Evolutionary conservation across 2,329 filamentous ascomycete species (phyloP).

Genomic region (Exophiala mesophila): DNA sequence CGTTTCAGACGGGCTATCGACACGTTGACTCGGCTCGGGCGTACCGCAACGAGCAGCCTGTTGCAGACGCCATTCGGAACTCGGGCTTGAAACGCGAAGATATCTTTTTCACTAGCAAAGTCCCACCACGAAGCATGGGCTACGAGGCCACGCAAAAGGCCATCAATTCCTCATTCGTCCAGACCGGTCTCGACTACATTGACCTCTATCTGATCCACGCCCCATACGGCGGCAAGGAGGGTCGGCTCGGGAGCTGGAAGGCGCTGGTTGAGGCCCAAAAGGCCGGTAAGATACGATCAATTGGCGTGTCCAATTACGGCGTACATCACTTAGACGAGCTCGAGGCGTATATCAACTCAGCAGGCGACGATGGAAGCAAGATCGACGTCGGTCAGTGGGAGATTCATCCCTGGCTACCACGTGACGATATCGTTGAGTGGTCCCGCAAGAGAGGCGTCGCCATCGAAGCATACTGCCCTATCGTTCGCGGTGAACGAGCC

Average conservation of each 20-base stretch:
- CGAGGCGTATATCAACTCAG: conserved; percentile 52
- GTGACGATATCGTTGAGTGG: conserved; percentile 77
- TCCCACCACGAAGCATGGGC: conserved; percentile 47
- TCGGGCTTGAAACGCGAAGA: conserved; percentile 50
- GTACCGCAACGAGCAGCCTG: conserved; percentile 56
- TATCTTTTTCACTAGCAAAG: conserved; percentile 61
- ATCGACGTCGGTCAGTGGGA: conserved; percentile 85
- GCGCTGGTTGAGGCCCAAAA: conserved; percentile 51
- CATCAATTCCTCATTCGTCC: conserved; percentile 22
- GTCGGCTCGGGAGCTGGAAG: conserved; percentile 48
- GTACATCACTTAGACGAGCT: conserved; percentile 53
- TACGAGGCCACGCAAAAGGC: conserved; percentile 59
- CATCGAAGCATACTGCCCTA: conserved; percentile 52
- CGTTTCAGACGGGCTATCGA: conserved; percentile 52
- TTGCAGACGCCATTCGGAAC: conserved; percentile 48
- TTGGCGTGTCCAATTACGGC: conserved; percentile 53
- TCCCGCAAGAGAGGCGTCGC: conserved; percentile 59
- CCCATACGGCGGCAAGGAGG: conserved; percentile 49
- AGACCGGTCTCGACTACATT: conserved; percentile 35
- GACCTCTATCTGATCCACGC: conserved; percentile 46
- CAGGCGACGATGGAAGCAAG: conserved; percentile 62
- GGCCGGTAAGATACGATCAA: conserved; percentile 47
- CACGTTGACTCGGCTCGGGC: conserved; percentile 57
- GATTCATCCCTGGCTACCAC: conserved; percentile 79
- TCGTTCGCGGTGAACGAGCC: conserved; percentile 43